phyloP scores from a whole-genome alignment of 495 filamentous ascomycete genomes.

The Podospora didyma region DNA sequence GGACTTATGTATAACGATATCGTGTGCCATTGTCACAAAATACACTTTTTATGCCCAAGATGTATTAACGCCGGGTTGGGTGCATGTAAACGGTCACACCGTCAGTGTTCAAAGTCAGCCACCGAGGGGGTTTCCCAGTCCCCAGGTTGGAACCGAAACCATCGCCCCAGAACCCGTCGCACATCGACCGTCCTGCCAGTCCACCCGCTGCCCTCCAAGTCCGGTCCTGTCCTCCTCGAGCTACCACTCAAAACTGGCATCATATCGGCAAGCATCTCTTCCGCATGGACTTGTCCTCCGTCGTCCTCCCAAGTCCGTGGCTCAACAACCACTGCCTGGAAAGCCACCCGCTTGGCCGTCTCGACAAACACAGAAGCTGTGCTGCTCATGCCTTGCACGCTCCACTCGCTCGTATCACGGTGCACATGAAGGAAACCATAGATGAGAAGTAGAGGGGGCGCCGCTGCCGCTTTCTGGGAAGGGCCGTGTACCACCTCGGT shows the following conservation, averaged over 20 bases:
- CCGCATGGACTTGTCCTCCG: constrained; percentile 5
- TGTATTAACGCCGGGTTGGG: no score
- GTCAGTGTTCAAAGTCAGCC: no score
- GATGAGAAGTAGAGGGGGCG: constrained; percentile 49
- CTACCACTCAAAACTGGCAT: constrained; percentile 63
- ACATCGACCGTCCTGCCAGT: constrained; percentile 65
- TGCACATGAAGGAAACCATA: constrained; percentile 67
- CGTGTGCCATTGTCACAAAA: background rate
- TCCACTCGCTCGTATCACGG: constrained; percentile 71
- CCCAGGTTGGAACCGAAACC: constrained; percentile 60
- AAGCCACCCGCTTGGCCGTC: constrained; percentile 43
- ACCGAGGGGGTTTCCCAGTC: no score
- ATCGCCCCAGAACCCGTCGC: constrained; percentile 60
- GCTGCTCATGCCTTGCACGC: constrained; percentile 73
- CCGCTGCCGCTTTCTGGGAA: no score
- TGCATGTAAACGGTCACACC: no score
- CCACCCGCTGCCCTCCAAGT: constrained; percentile 55
- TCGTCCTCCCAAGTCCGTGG: constrained; percentile 3
- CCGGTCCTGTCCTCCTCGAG: constrained; percentile 34
- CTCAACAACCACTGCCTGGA: constrained; percentile 34
- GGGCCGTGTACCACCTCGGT: background rate
- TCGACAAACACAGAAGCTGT: constrained; percentile 67
- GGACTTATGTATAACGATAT: background rate
- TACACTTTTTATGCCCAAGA: no score
- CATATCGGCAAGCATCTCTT: constrained; percentile 47